These are phyloP conservation scores for Selaginella moellendorffii DNA, from an alignment of 75 land plant genomes.

Conservation along the genomic window DNA sequence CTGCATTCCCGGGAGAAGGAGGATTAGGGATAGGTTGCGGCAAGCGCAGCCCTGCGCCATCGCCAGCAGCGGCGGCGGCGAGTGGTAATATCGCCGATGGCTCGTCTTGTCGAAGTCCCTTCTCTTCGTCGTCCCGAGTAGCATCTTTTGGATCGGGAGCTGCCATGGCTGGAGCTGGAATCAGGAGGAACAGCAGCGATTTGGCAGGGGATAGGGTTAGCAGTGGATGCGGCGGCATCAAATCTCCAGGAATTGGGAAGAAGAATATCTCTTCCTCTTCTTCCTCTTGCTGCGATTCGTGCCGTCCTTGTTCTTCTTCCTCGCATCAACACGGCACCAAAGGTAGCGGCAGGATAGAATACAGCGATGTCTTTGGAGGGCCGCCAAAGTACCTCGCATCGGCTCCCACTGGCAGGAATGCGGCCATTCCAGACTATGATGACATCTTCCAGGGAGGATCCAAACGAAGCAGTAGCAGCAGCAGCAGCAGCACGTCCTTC, in stretches of 20 bases:
- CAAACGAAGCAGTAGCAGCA: too few species aligned
- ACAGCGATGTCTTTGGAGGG: slow-evolving; percentile 8
- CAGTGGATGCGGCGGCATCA: too few species aligned
- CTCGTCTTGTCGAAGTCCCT: too few species aligned
- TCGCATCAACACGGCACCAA: not conserved
- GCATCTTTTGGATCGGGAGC: too few species aligned
- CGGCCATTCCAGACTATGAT: not conserved
- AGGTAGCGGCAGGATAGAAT: not conserved
- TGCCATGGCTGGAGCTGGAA: not conserved
- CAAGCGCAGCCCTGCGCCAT: not conserved
- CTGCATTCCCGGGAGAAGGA: not conserved
- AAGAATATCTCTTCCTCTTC: too few species aligned
- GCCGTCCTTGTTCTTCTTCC: too few species aligned
- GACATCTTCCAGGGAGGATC: not conserved
- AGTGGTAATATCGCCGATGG: not conserved
- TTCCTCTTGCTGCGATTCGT: slow-evolving; percentile 7
- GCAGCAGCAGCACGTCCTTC: too few species aligned
- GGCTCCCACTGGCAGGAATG: not conserved
- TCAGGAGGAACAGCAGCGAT: not conserved
- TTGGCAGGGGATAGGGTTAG: too few species aligned
- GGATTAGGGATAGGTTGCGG: not conserved
- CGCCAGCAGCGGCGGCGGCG: not conserved
- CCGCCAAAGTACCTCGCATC: slow-evolving; percentile 3
- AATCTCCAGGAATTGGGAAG: too few species aligned
- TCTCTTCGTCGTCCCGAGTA: too few species aligned